Conservation (phyloP, 306 rosid species). For the Mimosa bimucronata region DNA sequence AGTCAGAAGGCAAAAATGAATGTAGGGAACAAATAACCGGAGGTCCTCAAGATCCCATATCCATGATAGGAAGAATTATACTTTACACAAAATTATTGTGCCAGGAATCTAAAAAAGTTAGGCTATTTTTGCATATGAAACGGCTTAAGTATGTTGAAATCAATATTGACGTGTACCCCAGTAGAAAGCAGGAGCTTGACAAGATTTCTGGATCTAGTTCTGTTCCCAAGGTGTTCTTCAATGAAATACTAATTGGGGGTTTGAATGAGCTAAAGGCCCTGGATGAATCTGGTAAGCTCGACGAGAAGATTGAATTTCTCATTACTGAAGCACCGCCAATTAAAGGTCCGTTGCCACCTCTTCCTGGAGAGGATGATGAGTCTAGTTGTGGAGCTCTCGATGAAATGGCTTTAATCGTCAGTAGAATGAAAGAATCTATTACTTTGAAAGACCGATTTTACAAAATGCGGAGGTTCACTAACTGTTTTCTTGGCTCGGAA, state of each 20-base stretch:
- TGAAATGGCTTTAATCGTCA: slow-evolving; percentile 74
- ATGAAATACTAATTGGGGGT: slow-evolving; percentile 72
- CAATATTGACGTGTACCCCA: slow-evolving; percentile 71
- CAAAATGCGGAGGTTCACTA: slow-evolving; percentile 72
- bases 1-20: slow-evolving; percentile 42
- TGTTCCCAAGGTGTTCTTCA: slow-evolving; percentile 78
- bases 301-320: slow-evolving; percentile 76
- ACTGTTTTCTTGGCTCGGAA: slow-evolving; percentile 68
- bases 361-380: slow-evolving; percentile 84
- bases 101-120: slow-evolving; percentile 63
- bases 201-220: slow-evolving; percentile 62
- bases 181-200: slow-evolving; percentile 71
- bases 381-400: slow-evolving; percentile 71
- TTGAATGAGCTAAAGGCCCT: slow-evolving; percentile 55
- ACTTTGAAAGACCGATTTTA: slow-evolving; percentile 62
- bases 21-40: slow-evolving; percentile 40
- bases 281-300: slow-evolving; percentile 64
- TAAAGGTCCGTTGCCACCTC: slow-evolving; percentile 79
- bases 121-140: slow-evolving; percentile 61
- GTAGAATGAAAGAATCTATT: slow-evolving; percentile 75
- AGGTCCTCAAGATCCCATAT: slow-evolving; percentile 44
- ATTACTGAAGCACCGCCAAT: slow-evolving; percentile 59
- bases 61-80: slow-evolving; percentile 69
- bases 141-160: slow-evolving; percentile 75
- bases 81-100: slow-evolving; percentile 78